Evolutionary conservation across 768 basidiomycete genomes (phyloP).

Genomic region (Mycena galopus): DNA sequence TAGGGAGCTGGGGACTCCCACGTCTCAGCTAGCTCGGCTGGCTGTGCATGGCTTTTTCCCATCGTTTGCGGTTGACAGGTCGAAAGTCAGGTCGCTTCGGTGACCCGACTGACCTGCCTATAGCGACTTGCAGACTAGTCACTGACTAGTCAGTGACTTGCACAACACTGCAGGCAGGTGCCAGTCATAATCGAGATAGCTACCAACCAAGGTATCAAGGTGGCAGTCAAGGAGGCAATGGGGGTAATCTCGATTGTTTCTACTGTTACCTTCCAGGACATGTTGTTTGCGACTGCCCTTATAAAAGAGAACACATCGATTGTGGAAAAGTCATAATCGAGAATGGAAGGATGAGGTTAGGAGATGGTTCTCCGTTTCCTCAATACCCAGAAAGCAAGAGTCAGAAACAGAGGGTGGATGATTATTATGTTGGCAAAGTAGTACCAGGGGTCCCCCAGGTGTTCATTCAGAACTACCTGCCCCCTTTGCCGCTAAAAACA

Average conservation of each 20-base stretch:
- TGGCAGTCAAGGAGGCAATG: too few species aligned
- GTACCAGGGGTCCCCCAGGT: neutral
- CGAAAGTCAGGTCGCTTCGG: too few species aligned
- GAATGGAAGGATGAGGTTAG: neutral
- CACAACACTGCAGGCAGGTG: too few species aligned
- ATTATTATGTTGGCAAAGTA: neutral
- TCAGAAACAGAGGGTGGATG: neutral
- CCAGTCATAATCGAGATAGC: neutral
- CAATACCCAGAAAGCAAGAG: neutral
- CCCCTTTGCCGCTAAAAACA: neutral
- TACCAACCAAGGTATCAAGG: too few species aligned
- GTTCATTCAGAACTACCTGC: neutral
- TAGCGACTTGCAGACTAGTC: too few species aligned
- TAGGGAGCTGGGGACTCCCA: too few species aligned
- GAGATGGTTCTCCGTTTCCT: neutral
- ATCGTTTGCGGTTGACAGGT: too few species aligned
- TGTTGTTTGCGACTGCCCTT: conserved; percentile 4
- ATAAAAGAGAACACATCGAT: conserved; percentile 6
- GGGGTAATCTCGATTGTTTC: too few species aligned
- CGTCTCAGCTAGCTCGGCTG: too few species aligned
- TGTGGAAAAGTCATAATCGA: neutral
- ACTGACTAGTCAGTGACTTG: too few species aligned
- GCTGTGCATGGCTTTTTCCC: too few species aligned
- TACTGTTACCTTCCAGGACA: neutral
- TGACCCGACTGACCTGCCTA: too few species aligned